These are phyloP conservation scores for Calamus simplicifolius DNA, from an alignment of 176 grass and related monocot genomes.

Conservation along the genomic window DNA sequence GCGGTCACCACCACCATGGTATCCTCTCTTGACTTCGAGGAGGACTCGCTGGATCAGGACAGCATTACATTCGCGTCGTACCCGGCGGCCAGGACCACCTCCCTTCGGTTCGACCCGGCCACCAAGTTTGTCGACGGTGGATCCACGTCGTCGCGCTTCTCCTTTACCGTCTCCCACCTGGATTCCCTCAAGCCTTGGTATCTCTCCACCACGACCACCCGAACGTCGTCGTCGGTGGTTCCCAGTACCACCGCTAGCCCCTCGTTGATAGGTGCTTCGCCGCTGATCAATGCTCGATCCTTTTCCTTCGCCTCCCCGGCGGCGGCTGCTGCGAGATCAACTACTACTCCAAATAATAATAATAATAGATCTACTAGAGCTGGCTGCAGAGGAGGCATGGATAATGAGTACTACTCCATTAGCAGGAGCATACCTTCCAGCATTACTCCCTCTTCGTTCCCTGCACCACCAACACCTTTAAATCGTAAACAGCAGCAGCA, in stretches of 20 bases:
- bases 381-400: no score
- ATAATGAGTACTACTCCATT: no score
- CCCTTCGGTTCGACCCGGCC: constrained; percentile 67
- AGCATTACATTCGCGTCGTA: constrained; percentile 46
- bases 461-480: constrained; percentile 19
- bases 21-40: constrained; percentile 88
- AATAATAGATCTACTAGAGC: no score
- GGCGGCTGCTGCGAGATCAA: constrained; percentile 57
- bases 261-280: constrained; percentile 81
- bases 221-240: constrained; percentile 47
- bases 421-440: constrained; percentile 7
- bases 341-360: no score
- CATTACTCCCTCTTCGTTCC: constrained; percentile 10
- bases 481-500: not conserved
- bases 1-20: constrained; percentile 49
- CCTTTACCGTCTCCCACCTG: constrained; percentile 63
- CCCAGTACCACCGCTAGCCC: constrained; percentile 58
- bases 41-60: constrained; percentile 89
- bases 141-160: constrained; percentile 88
- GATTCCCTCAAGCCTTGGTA: constrained; percentile 98
- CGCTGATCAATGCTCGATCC: constrained; percentile 79
- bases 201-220: constrained; percentile 58
- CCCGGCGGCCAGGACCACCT: constrained; percentile 71
- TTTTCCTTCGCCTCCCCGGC: constrained; percentile 98
- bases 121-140: constrained; percentile 24